Percentiles rank a stretch among this genome's conserved stretches.
Conservation (phyloP, 345 rosid species). For the Euphorbia tirucalli region DNA sequence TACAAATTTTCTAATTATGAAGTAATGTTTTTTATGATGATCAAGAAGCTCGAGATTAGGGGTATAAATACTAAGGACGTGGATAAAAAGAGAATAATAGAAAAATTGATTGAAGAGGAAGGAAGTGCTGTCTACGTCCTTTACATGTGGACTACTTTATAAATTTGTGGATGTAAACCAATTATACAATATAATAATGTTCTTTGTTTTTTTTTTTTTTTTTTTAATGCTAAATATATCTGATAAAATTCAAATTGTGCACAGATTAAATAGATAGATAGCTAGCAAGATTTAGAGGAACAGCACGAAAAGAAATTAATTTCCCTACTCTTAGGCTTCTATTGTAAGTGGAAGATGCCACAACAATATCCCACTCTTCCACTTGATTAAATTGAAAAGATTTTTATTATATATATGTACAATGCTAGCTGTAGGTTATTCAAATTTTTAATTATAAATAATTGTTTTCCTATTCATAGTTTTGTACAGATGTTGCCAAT, state of each 20-base stretch:
- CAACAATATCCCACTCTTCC: slow-evolving; percentile 29
- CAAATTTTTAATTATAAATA: too few relatives aligned
- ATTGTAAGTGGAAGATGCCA: slow-evolving; percentile 31
- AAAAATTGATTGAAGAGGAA: slow-evolving; percentile 19
- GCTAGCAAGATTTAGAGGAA: background rate
- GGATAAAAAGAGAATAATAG: slow-evolving; percentile 20
- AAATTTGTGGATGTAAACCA: slow-evolving; percentile 32
- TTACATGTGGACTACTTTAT: slow-evolving; percentile 11
- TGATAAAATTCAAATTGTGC: background rate
- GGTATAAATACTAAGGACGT: slow-evolving; percentile 34
- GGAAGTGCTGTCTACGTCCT: slow-evolving; percentile 31
- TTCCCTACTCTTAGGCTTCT: background rate
- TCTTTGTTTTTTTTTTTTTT: too few relatives aligned
- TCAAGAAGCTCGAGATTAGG: background rate
- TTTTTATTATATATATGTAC: too few relatives aligned
- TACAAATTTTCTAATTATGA: background rate
- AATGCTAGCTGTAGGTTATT: too few relatives aligned
- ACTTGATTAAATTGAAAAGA: background rate
- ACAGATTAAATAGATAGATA: background rate
- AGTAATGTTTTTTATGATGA: background rate
- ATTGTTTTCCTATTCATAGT: too few relatives aligned
- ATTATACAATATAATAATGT: background rate
- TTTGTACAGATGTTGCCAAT: too few relatives aligned
- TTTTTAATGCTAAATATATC: slow-evolving; percentile 9
- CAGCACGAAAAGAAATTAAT: slow-evolving; percentile 1